Evolutionary conservation across 164 flowering plant species (phyloP).

Genomic region (Magnolia kwangsiensis): DNA sequence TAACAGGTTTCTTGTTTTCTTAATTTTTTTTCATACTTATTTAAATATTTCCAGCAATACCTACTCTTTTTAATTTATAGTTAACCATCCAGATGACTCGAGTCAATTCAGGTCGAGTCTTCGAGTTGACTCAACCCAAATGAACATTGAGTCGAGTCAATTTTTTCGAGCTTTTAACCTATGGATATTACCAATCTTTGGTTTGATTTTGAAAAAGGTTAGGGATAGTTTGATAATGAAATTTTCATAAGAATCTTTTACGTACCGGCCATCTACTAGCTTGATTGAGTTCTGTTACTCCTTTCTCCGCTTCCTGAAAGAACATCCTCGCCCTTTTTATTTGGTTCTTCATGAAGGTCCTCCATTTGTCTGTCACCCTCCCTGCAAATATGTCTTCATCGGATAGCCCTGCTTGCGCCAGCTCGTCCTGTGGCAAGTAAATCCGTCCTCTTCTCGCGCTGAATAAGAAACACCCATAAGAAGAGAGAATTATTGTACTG

Average conservation of each 20-base stretch:
- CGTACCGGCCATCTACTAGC: constrained; percentile 95
- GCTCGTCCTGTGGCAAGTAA: constrained; percentile 82
- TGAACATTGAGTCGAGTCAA: not conserved
- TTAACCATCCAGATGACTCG: no score
- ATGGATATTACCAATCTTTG: not conserved
- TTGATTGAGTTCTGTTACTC: constrained; percentile 64
- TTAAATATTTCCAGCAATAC: no score
- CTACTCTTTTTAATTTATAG: no score
- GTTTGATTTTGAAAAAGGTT: not conserved
- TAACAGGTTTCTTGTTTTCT: no score
- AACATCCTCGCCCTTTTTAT: constrained; percentile 81
- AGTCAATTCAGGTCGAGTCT: not conserved
- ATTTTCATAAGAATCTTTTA: not conserved
- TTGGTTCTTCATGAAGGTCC: constrained; percentile 77
- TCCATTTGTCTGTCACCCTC: constrained; percentile 80
- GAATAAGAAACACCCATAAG: constrained; percentile 3
- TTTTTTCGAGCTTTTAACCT: not conserved
- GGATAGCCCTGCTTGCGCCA: constrained; percentile 76
- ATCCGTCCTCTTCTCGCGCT: constrained; percentile 83
- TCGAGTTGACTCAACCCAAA: not conserved
- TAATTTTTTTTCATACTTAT: no score
- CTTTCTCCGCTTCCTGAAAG: constrained; percentile 77
- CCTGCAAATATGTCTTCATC: constrained; percentile 87
- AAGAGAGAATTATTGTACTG: not conserved
- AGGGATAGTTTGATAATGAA: not conserved